Conservation (phyloP, 2,329 filamentous ascomycete species). For the Fusarium concolor region DNA sequence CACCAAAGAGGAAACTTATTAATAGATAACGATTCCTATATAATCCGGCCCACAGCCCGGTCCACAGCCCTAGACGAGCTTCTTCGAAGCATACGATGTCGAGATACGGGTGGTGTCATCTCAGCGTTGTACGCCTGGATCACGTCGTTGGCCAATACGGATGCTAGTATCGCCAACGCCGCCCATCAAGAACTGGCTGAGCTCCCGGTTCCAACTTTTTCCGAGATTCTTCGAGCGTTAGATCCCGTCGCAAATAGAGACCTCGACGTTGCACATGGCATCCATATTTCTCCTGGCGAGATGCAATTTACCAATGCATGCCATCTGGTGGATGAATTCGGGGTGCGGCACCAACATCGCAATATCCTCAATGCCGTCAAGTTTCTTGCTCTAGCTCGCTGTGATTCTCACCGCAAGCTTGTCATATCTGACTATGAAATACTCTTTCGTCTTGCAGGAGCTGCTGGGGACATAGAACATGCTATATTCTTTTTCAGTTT, state of each 20-base stretch:
- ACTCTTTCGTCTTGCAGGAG: slow-evolving; percentile 61
- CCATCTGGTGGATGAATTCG: slow-evolving; percentile 56
- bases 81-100: slow-evolving; percentile 50
- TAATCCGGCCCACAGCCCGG: slow-evolving; percentile 2
- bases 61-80: slow-evolving; percentile 43
- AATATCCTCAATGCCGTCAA: slow-evolving; percentile 52
- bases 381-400: slow-evolving; percentile 51
- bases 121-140: slow-evolving; percentile 48
- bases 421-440: slow-evolving; percentile 57
- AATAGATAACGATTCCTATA: not conserved
- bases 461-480: slow-evolving; percentile 53
- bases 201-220: slow-evolving; percentile 68
- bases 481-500: slow-evolving; percentile 51
- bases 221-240: slow-evolving; percentile 71
- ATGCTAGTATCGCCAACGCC: slow-evolving; percentile 34
- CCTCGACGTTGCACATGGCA: slow-evolving; percentile 60
- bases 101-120: slow-evolving; percentile 40
- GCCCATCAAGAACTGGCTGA: slow-evolving; percentile 49
- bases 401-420: slow-evolving; percentile 44
- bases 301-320: slow-evolving; percentile 54
- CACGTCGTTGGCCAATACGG: slow-evolving; percentile 32
- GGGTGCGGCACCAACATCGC: slow-evolving; percentile 58
- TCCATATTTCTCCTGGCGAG: slow-evolving; percentile 55
- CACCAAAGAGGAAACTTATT: slow-evolving; percentile 7
- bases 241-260: slow-evolving; percentile 65